Conservation (phyloP, 2,329 filamentous ascomycete genomes). For the Mycosphaerella arachidis region DNA sequence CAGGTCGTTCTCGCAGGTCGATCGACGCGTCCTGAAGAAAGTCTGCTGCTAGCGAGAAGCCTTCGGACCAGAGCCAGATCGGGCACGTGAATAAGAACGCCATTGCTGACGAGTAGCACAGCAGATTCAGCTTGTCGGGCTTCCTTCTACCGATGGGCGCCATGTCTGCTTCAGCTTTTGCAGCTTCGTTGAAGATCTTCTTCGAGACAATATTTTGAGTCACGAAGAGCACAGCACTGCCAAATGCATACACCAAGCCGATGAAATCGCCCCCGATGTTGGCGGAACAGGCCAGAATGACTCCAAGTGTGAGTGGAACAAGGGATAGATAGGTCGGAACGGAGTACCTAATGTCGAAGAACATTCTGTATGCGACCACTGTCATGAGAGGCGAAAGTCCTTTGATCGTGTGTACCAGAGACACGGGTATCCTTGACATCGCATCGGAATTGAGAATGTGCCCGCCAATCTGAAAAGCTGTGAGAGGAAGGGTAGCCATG, state of each 20-base stretch:
- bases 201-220: conserved; percentile 99
- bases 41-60: conserved; percentile 69
- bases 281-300: conserved; percentile 91
- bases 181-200: conserved; percentile 91
- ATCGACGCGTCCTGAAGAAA: conserved; percentile 78
- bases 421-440: conserved; percentile 91
- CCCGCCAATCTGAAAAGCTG: conserved; percentile 86
- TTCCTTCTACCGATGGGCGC: conserved; percentile 64
- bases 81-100: conserved; percentile 84
- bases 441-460: conserved; percentile 92
- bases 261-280: conserved; percentile 86
- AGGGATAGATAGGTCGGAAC: conserved; percentile 72
- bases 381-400: conserved; percentile 94
- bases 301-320: conserved; percentile 83
- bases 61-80: conserved; percentile 91
- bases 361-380: conserved; percentile 82
- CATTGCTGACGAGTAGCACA: conserved; percentile 94
- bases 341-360: conserved; percentile 86
- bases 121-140: conserved; percentile 90
- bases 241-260: conserved; percentile 82
- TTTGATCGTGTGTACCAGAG: conserved; percentile 97
- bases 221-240: conserved; percentile 91
- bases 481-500: conserved; percentile 80
- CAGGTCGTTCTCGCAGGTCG: conserved; percentile 70
- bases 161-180: conserved; percentile 72